Percentiles rank a stretch among this genome's conserved stretches.
These are phyloP conservation scores for Cytospora chrysosperma DNA, from an alignment of 2,329 filamentous ascomycete species.

Conservation along the genomic window DNA sequence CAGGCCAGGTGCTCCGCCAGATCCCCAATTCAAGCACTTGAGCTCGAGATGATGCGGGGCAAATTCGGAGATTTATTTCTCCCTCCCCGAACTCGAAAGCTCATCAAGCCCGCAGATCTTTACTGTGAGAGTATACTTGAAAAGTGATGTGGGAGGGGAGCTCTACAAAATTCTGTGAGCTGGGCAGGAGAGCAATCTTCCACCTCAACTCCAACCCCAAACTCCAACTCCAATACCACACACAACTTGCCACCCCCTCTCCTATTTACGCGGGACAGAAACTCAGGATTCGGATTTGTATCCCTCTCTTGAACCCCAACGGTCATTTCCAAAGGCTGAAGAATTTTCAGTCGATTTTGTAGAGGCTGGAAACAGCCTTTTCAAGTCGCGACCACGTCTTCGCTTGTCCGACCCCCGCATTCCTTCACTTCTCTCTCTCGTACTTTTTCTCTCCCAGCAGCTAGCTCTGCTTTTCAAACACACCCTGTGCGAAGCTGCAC, in stretches of 20 bases:
- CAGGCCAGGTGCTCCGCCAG: background rate
- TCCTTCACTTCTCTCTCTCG: conserved; percentile 55
- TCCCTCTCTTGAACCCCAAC: conserved; percentile 2
- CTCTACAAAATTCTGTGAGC: conserved; percentile 23
- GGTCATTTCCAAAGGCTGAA: conserved; percentile 3
- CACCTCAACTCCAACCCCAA: background rate
- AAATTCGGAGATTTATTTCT: background rate
- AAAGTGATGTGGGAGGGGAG: conserved; percentile 7
- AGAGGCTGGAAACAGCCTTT: conserved; percentile 44
- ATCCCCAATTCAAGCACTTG: too few species aligned
- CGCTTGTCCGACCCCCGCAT: conserved; percentile 35
- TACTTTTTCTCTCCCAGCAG: conserved; percentile 57
- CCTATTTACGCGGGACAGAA: background rate
- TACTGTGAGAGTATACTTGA: conserved; percentile 7
- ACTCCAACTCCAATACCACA: conserved; percentile 1
- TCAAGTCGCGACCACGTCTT: conserved; percentile 44
- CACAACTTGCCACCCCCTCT: conserved; percentile 3
- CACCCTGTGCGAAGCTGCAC: conserved; percentile 52
- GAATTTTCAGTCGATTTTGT: conserved; percentile 17
- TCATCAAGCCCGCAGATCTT: conserved; percentile 1
- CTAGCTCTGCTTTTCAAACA: conserved; percentile 64
- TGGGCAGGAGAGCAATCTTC: conserved; percentile 6
- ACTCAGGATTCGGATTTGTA: conserved; percentile 5
- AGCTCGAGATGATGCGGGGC: background rate
- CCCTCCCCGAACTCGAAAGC: background rate